Evolutionary conservation across 2,329 filamentous ascomycete species (phyloP), one percentile per base, ranked within the genome.

Genomic region (Ceratocystis huliohia): DNA sequence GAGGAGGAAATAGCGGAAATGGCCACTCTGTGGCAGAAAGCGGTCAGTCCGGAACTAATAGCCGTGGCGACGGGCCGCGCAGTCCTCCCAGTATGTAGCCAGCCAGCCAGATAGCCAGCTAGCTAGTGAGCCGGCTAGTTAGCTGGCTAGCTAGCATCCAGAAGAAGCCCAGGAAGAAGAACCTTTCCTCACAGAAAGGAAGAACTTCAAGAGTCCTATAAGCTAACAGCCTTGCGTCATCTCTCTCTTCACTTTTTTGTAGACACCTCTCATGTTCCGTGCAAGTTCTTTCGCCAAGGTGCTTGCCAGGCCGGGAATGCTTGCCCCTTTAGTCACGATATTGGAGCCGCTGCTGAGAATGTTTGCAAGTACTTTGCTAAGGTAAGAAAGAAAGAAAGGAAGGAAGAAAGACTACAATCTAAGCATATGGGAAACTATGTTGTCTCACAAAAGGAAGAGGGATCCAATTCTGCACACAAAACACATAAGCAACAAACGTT

Each of bases 301-400:
- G 87, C 91, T 73, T 99, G 94, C 76, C 93, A 97, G 82, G 94
- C 94, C 67, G 94, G 94, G 72, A 89, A 89, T 75, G 91, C 92
- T 70, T 99, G 94, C 79, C 94, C 94, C 50, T 99, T 97, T 78
- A 90, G 91, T 72, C 94, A 99, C 78, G 93, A 95, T 70, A 86
- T 94, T 70, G 89, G 94, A 74, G 83, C 86, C 37, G 85, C 91
- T 50, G 84, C 88, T 64, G 91, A 96, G 75, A 92, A 89, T 69
- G 86, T 95, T 70, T 99, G 94, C 86, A 99, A 97, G 78, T 99
- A 97, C 79, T 99, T 97, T 76, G 89, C 92, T 74, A 99, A 97
- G 87, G 91, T 96, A 79, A 72, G 48, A 50, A 50, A 25, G 7
- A 22, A 8, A 50, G 2, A 10, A 41, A 33, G 1, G 30, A 8